These are phyloP conservation scores for Nephelium lappaceum DNA, from an alignment of 345 rosid species.

Conservation along the genomic window DNA sequence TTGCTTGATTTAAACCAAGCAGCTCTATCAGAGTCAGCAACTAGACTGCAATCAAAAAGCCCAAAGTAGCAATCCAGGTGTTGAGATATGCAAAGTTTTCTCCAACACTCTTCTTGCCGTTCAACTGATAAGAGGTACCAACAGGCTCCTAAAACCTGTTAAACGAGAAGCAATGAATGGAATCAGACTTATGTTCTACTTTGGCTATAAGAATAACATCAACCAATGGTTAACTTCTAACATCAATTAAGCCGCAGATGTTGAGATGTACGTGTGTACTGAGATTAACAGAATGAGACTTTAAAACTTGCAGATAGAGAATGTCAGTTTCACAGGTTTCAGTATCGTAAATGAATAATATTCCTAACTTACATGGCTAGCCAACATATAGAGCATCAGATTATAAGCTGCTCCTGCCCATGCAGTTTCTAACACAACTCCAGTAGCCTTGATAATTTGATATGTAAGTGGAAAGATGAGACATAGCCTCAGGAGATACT, in stretches of 20 bases:
- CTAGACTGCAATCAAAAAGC: conserved; percentile 37
- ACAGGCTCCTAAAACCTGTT: conserved; percentile 49
- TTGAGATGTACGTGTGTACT: not conserved
- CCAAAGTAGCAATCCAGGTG: conserved; percentile 26
- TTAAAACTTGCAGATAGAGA: not conserved
- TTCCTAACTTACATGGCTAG: conserved; percentile 50
- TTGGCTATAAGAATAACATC: not conserved
- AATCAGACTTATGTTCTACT: conserved; percentile 7
- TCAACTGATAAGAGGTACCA: conserved; percentile 56
- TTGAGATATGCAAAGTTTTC: conserved; percentile 31
- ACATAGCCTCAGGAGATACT: conserved; percentile 50
- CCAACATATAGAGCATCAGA: conserved; percentile 52
- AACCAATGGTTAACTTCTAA: not conserved
- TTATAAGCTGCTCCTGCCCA: conserved; percentile 64
- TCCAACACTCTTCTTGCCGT: conserved; percentile 53
- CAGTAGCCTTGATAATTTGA: conserved; percentile 45
- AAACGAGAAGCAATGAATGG: not conserved
- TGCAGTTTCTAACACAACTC: conserved; percentile 48
- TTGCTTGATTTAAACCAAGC: conserved; percentile 41
- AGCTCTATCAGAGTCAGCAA: conserved; percentile 24
- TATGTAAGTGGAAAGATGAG: conserved; percentile 56
- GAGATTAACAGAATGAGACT: not conserved
- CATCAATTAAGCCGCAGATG: not conserved
- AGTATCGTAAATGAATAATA: not conserved
- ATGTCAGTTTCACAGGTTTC: not conserved